Evolutionary conservation across 352 stramenopile species (phyloP).

Genomic region (Blastocystis sp.): DNA sequence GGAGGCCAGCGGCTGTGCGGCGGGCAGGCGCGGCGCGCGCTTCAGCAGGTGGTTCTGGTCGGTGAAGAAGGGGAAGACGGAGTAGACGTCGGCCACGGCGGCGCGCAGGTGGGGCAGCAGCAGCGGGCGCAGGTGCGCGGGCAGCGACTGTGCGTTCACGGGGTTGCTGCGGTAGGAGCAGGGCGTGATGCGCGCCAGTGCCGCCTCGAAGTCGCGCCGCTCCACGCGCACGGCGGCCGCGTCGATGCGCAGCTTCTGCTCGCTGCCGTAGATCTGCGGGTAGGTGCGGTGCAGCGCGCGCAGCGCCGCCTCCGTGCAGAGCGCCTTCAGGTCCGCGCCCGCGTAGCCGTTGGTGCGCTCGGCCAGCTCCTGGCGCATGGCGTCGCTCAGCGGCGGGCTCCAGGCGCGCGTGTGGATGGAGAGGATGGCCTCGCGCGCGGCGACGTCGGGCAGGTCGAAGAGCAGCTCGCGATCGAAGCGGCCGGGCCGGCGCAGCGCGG

Average conservation of each 20-base stretch:
- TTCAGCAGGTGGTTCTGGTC: not conserved
- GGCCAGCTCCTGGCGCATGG: constrained; percentile 77
- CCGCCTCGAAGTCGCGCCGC: constrained; percentile 79
- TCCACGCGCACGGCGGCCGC: constrained; percentile 77
- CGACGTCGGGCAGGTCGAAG: constrained; percentile 82
- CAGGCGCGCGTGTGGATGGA: constrained; percentile 82
- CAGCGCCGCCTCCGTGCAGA: constrained; percentile 84
- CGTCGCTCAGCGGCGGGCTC: constrained; percentile 76
- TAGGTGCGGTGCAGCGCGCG: constrained; percentile 81
- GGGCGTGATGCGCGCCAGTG: constrained; percentile 75
- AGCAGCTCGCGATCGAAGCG: constrained; percentile 85
- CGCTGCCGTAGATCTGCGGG: constrained; percentile 82
- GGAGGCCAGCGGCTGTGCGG: constrained; percentile 71
- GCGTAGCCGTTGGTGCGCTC: constrained; percentile 83
- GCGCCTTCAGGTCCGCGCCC: constrained; percentile 84
- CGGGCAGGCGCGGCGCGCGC: not conserved
- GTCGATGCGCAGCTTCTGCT: constrained; percentile 78
- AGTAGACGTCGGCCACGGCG: constrained; percentile 74
- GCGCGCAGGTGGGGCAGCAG: constrained; percentile 72
- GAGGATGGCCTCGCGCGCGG: constrained; percentile 81
- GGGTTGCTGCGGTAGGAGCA: constrained; percentile 73
- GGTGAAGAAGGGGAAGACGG: constrained; percentile 44
- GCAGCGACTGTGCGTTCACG: constrained; percentile 77
- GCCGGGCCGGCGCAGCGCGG: constrained; percentile 86
- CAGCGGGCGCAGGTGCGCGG: constrained; percentile 74